phyloP scores from a whole-genome alignment of 768 basidiomycete genomes.

The Udeniomyces megalosporus region DNA sequence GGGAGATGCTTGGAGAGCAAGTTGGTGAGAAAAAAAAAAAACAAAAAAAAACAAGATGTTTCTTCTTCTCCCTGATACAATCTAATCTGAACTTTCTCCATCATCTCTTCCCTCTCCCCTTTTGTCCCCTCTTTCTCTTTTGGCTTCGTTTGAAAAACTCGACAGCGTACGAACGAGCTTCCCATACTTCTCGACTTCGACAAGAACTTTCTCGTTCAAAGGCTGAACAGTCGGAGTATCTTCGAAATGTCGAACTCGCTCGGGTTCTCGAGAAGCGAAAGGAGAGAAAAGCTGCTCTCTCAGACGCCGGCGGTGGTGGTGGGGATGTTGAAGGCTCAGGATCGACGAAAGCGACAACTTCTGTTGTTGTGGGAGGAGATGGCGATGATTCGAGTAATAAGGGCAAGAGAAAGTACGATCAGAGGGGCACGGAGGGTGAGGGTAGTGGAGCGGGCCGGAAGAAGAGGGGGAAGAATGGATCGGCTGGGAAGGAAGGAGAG shows the following conservation, averaged over 20 bases:
- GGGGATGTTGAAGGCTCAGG: neutral
- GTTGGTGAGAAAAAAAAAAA: constrained; percentile 76
- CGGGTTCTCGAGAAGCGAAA: constrained; percentile 38
- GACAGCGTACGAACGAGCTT: constrained; percentile 78
- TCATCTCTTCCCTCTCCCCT: neutral
- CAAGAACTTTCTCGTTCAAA: constrained; percentile 76
- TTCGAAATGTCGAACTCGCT: constrained; percentile 84
- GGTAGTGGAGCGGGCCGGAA: constrained; percentile 14
- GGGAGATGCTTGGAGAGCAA: constrained; percentile 98
- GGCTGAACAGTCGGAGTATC: constrained; percentile 78
- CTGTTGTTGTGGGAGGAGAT: neutral
- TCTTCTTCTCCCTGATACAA: neutral
- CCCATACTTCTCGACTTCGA: constrained; percentile 75
- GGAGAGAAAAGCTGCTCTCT: constrained; percentile 22
- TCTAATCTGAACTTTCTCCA: neutral
- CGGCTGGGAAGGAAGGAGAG: constrained; percentile 15
- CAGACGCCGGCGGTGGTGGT: neutral
- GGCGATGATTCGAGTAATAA: too few species aligned
- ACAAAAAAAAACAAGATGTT: too few species aligned
- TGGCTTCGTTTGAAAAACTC: neutral
- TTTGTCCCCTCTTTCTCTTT: neutral
- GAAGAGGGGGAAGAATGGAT: constrained; percentile 20
- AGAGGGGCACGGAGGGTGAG: constrained; percentile 6
- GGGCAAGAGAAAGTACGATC: constrained; percentile 11
- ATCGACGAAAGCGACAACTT: neutral